phyloP scores from a whole-genome alignment of 2,329 filamentous ascomycete genomes.

The Didymella sp. region DNA sequence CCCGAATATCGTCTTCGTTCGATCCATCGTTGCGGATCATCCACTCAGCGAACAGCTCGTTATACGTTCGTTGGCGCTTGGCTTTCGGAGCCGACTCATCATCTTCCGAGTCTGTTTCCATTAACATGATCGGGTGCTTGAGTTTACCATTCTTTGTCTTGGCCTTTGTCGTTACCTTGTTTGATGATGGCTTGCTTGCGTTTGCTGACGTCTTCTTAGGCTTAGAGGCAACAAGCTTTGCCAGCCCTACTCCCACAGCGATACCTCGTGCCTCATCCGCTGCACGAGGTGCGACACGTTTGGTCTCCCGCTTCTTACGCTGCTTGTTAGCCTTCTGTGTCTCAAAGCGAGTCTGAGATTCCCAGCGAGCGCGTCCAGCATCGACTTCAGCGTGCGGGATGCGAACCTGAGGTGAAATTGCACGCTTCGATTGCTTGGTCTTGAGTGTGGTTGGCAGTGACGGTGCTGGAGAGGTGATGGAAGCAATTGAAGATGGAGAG shows the following conservation, averaged over 20 bases:
- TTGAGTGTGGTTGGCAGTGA: neutral
- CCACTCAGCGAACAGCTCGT: neutral
- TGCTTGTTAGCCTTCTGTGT: neutral
- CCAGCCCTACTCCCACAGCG: neutral
- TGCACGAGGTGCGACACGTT: neutral
- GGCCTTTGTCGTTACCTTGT: neutral
- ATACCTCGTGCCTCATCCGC: neutral
- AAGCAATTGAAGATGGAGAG: neutral
- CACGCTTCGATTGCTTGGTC: neutral
- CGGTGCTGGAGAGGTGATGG: neutral
- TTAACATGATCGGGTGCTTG: neutral
- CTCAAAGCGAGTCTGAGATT: neutral
- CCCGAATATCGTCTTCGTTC: neutral
- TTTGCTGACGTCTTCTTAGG: neutral
- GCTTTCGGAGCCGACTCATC: neutral
- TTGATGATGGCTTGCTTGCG: neutral
- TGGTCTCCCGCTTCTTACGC: neutral
- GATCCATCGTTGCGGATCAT: neutral
- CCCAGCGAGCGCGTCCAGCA: neutral
- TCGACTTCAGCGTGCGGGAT: neutral
- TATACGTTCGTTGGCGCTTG: neutral
- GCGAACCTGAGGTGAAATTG: neutral
- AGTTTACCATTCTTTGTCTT: neutral
- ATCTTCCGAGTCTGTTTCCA: neutral
- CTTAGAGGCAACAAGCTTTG: neutral